Evolutionary conservation across 352 stramenopile species (phyloP), one percentile per base, ranked within the genome.

Genomic region (Chrysophaeum taylorii): DNA sequence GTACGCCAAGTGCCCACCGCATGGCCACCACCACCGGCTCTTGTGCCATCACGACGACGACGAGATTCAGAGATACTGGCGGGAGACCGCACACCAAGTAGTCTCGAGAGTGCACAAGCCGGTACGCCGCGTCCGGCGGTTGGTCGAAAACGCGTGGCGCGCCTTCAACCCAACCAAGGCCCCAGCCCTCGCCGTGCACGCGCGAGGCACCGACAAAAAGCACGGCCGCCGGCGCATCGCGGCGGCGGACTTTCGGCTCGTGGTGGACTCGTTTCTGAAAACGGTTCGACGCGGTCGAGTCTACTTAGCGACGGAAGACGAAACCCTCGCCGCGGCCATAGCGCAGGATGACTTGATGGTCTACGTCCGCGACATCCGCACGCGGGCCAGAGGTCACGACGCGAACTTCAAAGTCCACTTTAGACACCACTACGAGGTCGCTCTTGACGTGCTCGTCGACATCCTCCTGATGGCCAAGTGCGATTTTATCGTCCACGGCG

Each of bases 271-370:
- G 5, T 18, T 60, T 7, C 5, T 7, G 18, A 21, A 5, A 18
- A 9, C 18, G 48, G 18, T 60, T 7, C 18, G 5, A 5, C 9
- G 48, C 48, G 48, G 18, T 4, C 5, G n/a, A 18, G 48, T 60
- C 48, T 60, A 60, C 48, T 18, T 60, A 18, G 48, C 48, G 48
- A 60, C 48, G 48, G 48, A 60, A 18, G 48, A 60, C 48, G 48
- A 33, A 9, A 31, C 48, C 48, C 9, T 60, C 48, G 48, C 48
- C 5, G 18, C 5, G 9, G n/a, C n/a, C n/a, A n/a, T n/a, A n/a
- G n/a, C n/a, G n/a, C n/a, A n/a, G n/a, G n/a, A n/a, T n/a, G n/a
- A n/a, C n/a, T n/a, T n/a, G n/a, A n/a, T n/a, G n/a, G n/a, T n/a
- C n/a, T n/a, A n/a, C n/a, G n/a, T n/a, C n/a, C n/a, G n/a, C n/a